phyloP scores from a whole-genome alignment of 257 asterid genomes.

The Rubia yunnanensis region DNA sequence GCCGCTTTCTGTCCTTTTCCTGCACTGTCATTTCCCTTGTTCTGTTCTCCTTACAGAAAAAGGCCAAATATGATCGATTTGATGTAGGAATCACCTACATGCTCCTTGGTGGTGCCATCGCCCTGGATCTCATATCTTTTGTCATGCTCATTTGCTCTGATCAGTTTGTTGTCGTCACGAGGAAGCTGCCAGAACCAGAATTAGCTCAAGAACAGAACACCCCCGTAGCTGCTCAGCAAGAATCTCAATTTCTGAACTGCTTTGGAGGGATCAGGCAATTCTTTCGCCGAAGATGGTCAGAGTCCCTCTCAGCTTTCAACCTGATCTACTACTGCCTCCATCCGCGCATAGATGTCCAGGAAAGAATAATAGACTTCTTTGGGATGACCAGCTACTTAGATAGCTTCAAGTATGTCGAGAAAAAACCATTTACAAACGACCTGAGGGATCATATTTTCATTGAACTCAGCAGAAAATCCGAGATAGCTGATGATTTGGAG shows the following conservation, averaged over 20 bases:
- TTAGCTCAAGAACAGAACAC: conserved; percentile 7
- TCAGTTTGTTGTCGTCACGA: conserved; percentile 14
- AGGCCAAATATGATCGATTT: conserved; percentile 1
- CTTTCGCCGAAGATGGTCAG: conserved; percentile 35
- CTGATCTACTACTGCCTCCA: conserved; percentile 25
- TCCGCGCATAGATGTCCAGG: conserved; percentile 14
- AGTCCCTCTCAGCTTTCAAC: conserved; percentile 23
- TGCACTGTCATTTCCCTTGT: conserved; percentile 20
- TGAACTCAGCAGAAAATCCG: conserved; percentile 26
- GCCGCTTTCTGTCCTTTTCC: conserved; percentile 17
- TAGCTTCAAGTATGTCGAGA: conserved; percentile 10
- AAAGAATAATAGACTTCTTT: conserved; percentile 13
- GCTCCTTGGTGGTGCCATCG: conserved; percentile 38
- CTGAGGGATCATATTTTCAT: conserved; percentile 29
- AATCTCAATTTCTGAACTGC: not conserved
- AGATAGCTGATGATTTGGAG: conserved; percentile 24
- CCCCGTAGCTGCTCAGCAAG: not conserved
- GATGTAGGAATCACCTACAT: conserved; percentile 38
- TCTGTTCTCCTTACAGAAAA: conserved; percentile 23
- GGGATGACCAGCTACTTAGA: conserved; percentile 22
- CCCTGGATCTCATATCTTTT: conserved; percentile 26
- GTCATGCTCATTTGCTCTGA: conserved; percentile 34
- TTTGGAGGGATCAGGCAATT: not conserved
- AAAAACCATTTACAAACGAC: conserved; percentile 2
- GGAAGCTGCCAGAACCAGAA: conserved; percentile 22